Evolutionary conservation across 2,329 filamentous ascomycete species (phyloP).

Genomic region (Penicillium rolfsii): DNA sequence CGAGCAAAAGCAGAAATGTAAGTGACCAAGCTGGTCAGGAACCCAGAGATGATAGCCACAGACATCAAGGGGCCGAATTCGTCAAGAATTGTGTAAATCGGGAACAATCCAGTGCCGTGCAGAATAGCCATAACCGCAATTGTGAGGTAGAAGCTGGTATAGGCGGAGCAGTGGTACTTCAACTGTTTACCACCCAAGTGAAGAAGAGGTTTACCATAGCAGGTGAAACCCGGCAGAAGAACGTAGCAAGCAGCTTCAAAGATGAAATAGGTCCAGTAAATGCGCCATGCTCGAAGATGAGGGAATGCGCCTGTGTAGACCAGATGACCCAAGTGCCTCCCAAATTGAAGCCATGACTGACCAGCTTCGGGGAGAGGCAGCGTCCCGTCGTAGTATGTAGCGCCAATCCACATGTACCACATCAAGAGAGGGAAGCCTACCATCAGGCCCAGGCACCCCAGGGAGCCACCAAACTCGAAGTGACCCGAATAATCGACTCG

Average conservation of each 20-base stretch:
- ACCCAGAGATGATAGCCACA: conserved; percentile 89
- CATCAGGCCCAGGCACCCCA: conserved; percentile 80
- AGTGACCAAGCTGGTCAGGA: conserved; percentile 75
- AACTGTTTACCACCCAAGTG: conserved; percentile 82
- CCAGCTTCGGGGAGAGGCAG: conserved; percentile 68
- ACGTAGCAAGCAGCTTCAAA: conserved; percentile 83
- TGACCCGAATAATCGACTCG: conserved; percentile 30
- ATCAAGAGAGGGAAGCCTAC: conserved; percentile 85
- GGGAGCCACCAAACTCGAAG: conserved; percentile 81
- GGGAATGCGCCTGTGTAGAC: conserved; percentile 85
- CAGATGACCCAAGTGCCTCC: conserved; percentile 68
- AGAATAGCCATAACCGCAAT: conserved; percentile 69
- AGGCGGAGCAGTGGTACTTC: conserved; percentile 89
- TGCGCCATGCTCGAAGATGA: conserved; percentile 76
- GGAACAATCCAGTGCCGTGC: conserved; percentile 82
- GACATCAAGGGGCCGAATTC: conserved; percentile 92
- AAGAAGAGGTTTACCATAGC: conserved; percentile 82
- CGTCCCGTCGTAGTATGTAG: conserved; percentile 84
- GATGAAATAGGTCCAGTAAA: conserved; percentile 92
- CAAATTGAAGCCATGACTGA: conserved; percentile 71
- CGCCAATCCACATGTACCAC: conserved; percentile 99
- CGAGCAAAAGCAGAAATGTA: conserved; percentile 83
- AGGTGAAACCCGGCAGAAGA: conserved; percentile 80
- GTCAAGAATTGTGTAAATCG: conserved; percentile 84
- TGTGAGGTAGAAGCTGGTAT: conserved; percentile 82